Evolutionary conservation across 1,284 basidiomycete species (phyloP), one percentile per base, ranked within the genome.

Genomic region (Austroboletus niveus): DNA sequence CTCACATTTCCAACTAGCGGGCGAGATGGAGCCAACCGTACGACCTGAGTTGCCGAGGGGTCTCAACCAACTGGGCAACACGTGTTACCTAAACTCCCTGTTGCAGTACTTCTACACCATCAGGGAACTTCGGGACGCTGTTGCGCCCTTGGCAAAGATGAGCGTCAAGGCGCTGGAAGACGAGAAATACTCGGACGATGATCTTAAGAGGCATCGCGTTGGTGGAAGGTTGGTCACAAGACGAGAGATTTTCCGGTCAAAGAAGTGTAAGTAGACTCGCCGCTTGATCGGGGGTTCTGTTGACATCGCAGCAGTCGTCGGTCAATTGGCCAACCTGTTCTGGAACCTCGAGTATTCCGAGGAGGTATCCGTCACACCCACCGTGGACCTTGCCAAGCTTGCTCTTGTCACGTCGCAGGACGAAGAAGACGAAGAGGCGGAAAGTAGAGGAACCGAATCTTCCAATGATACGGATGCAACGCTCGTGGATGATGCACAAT

Each of bases 51-150:
- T 87, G 61, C 94, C 94, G 14, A 81, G 92, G 48, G 93, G 94
- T 2, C 77, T 95, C 32, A 91, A 94, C 65, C 94, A 96, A 65
- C 83, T 97, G 32, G 93, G 93, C 48, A 97, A 97, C 64, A 95
- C 92, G 0, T 95, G 92, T 66, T 96, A 95, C 68, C 77, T 96
- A 49, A 95, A 95, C 67, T 94, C 92, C 17, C 57, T 50, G 44
- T 55, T 55, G 42, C 69, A 95, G 84, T 97, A 97, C 69, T 94
- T 97, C 67, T 96, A 94, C 69, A 94, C 93, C n/a, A 92, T 97
- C 69, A 87, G 82, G 62, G 89, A 93, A 44, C 77, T 97, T 29
- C 82, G 94, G 38, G 85, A 87, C 10, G 84, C 87, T 8, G 82
- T 96, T 15, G 71, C 80, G 27, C 78, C 81, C 2, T 77, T 87